These are phyloP conservation scores for Cyclostephanos invisitatus DNA, from an alignment of 108 stramenopile genomes.

Conservation along the genomic window DNA sequence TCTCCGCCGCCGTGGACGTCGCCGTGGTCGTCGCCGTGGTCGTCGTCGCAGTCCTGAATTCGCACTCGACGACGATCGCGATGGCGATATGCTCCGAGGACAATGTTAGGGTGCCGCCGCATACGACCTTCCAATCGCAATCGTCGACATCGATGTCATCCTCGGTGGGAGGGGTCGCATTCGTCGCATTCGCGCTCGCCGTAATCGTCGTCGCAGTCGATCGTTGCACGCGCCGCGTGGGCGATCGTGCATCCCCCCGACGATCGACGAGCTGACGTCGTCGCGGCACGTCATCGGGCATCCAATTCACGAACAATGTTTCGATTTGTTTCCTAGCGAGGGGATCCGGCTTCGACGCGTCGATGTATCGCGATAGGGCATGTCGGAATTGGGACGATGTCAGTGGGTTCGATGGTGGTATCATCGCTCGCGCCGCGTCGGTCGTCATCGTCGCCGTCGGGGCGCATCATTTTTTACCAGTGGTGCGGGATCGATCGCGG, in stretches of 20 bases:
- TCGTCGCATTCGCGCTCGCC: background rate
- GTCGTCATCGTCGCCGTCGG: too few relatives aligned
- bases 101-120: slow-evolving; percentile 29
- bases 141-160: background rate
- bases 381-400: slow-evolving; percentile 39
- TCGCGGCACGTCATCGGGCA: slow-evolving; percentile 17
- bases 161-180: background rate
- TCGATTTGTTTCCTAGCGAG: slow-evolving; percentile 55
- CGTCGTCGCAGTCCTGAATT: slow-evolving; percentile 3
- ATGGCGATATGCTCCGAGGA: slow-evolving; percentile 41
- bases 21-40: background rate
- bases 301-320: slow-evolving; percentile 55
- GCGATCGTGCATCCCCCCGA: background rate
- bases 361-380: slow-evolving; percentile 54
- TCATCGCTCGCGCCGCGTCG: too few relatives aligned
- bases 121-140: background rate
- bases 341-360: slow-evolving; percentile 71
- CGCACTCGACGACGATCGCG: slow-evolving; percentile 17
- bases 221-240: background rate
- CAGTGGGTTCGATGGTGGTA: background rate
- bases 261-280: background rate
- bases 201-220: background rate
- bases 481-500: too few relatives aligned
- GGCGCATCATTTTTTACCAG: too few relatives aligned
- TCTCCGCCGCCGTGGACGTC: background rate